These are phyloP conservation scores for Leccinum uliginosum DNA, from an alignment of 768 basidiomycete species.

Conservation along the genomic window DNA sequence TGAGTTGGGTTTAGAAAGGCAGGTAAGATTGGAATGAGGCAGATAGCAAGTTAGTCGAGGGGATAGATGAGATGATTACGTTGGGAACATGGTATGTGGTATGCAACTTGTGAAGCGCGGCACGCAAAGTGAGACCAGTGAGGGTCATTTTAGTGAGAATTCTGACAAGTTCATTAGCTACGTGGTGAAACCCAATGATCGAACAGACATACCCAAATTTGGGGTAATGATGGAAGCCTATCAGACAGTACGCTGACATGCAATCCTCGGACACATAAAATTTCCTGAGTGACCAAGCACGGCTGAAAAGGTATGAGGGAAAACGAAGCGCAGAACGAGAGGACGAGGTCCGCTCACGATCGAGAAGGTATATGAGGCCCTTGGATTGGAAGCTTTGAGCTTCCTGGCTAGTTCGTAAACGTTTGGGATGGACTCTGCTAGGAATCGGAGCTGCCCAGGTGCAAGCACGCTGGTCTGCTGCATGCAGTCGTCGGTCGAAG, in stretches of 20 bases:
- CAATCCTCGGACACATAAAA: conserved; percentile 88
- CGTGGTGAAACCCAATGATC: neutral
- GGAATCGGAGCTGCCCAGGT: conserved; percentile 64
- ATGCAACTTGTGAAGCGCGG: conserved; percentile 74
- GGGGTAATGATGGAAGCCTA: conserved; percentile 94
- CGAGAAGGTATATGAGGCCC: conserved; percentile 82
- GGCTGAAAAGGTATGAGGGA: conserved; percentile 44
- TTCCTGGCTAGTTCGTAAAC: conserved; percentile 62
- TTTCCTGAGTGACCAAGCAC: conserved; percentile 91
- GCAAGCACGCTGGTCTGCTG: conserved; percentile 69
- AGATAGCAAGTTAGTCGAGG: conserved; percentile 62
- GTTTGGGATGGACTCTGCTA: conserved; percentile 91
- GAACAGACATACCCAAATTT: conserved; percentile 73
- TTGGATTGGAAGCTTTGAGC: conserved; percentile 53
- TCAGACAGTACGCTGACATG: conserved; percentile 76
- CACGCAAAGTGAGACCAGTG: conserved; percentile 54
- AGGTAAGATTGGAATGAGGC: conserved; percentile 46
- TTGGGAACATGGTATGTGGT: conserved; percentile 71
- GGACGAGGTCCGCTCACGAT: conserved; percentile 61
- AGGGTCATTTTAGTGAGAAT: conserved; percentile 71
- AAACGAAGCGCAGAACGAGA: neutral
- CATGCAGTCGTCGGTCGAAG: conserved; percentile 70
- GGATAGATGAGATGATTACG: conserved; percentile 90
- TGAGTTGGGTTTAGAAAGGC: too few species aligned
- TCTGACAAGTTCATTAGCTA: conserved; percentile 36